A percentile compares a stretch with the other conserved stretches of the same genome.
These are phyloP conservation scores for Zymoseptoria crescenta DNA, from an alignment of 2,329 filamentous ascomycete species.

Conservation along the genomic window DNA sequence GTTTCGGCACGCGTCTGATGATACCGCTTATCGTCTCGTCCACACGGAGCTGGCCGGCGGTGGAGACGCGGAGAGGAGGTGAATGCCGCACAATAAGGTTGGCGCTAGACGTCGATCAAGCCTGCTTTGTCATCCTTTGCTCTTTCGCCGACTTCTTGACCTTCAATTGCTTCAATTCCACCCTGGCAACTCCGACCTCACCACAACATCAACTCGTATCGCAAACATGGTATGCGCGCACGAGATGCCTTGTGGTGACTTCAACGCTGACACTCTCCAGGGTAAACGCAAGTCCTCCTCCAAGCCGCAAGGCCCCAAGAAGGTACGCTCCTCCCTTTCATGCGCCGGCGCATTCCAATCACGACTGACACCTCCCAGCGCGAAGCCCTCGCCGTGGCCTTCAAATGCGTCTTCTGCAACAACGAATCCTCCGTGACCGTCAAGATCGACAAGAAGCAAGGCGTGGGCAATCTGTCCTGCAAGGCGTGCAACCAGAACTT, in stretches of 20 bases:
- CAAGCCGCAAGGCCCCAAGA: constrained; percentile 73
- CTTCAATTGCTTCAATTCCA: neutral
- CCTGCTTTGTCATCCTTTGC: too few species aligned
- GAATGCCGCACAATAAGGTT: neutral
- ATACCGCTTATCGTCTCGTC: too few species aligned
- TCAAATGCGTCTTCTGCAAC: constrained; percentile 97
- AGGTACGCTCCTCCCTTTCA: constrained; percentile 45
- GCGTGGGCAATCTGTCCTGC: constrained; percentile 77
- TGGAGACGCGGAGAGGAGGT: neutral
- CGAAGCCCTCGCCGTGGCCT: constrained; percentile 70
- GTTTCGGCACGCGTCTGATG: neutral
- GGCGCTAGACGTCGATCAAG: too few species aligned
- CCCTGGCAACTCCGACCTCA: neutral
- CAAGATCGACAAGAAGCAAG: constrained; percentile 88
- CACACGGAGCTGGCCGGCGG: too few species aligned
- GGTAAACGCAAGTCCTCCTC: constrained; percentile 85
- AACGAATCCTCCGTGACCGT: constrained; percentile 88
- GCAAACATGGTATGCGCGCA: constrained; percentile 7
- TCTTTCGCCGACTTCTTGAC: neutral
- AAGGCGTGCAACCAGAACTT: constrained; percentile 92
- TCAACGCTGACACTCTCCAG: constrained; percentile 30
- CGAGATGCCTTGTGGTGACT: neutral
- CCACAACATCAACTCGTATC: constrained; percentile 1
- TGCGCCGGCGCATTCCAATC: neutral
- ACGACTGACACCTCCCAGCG: constrained; percentile 26